These are phyloP conservation scores for Pseudocercospora fuligena DNA, from an alignment of 2,329 filamentous ascomycete species.

Conservation along the genomic window DNA sequence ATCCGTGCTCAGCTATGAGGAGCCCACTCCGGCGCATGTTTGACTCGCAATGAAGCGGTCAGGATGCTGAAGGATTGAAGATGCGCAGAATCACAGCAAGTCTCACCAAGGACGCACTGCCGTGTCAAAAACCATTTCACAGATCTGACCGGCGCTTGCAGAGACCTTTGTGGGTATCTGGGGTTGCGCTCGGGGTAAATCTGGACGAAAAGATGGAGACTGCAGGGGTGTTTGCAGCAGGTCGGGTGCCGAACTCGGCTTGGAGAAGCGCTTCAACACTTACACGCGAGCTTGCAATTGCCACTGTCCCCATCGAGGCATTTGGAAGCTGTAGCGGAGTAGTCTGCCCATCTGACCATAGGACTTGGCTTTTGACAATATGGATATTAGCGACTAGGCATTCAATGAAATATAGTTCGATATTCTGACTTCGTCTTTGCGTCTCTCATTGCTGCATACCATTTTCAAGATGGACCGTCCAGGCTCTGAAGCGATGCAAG, in stretches of 20 bases:
- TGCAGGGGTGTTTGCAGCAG: slow-evolving; percentile 8
- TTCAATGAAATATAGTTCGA: neutral
- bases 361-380: neutral
- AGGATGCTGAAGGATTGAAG: neutral
- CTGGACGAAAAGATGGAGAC: slow-evolving; percentile 4
- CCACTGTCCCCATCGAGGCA: neutral
- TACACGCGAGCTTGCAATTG: neutral
- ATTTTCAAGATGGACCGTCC: slow-evolving; percentile 1
- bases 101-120: neutral
- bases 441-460: neutral
- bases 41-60: no score
- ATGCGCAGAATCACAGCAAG: neutral
- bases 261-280: neutral
- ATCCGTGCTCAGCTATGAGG: no score
- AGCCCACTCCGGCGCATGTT: no score
- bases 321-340: neutral
- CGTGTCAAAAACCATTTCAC: neutral
- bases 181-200: slow-evolving; percentile 4
- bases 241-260: neutral
- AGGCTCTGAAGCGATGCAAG: slow-evolving; percentile 7
- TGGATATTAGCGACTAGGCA: neutral
- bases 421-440: neutral
- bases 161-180: neutral
- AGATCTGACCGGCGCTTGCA: neutral
- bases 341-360: slow-evolving; percentile 7